Evolutionary conservation across 2,329 filamentous ascomycete genomes (phyloP), one percentile per base, ranked within the genome.

Genomic region (Monilinia aucupariae): DNA sequence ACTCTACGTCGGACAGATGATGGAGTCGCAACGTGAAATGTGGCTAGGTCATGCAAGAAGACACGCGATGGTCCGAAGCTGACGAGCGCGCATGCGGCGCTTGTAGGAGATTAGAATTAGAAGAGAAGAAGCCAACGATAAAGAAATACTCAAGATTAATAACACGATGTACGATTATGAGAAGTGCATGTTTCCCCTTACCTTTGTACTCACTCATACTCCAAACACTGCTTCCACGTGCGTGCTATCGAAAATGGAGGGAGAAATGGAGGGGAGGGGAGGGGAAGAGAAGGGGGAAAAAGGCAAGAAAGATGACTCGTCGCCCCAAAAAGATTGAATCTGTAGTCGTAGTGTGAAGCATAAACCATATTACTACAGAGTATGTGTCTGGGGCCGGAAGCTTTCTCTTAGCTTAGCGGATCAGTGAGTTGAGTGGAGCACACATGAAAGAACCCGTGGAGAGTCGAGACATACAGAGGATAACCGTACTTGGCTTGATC

Each of bases 11-110:
- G 43, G 60, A 62, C 60, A 58, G 60, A 62, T 58, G 45, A 58
- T 58, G 34, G 60, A 41, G 34, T 58, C 45, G 60, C 52, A 62
- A 62, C 52, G 60, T 62, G 60, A 56, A 52, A 62, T 58, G 45
- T 49, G 52, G 52, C 49, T 47, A 58, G 52, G 45, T 45, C 60
- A 62, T 56, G 52, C 60, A 58, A 47, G 60, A 48, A 62, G 41
- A 62, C 54, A 47, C 60, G 60, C 60, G 45, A 25, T 50, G 52
- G 30, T 22, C 52, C 34, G 22, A 43, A 30, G 52, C 45, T 48
- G 60, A 49, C 37, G 48, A 58, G 39, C 52, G 52, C 60, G 60
- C 52, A 62, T 62, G 58, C 30, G 34, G 60, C 60, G 60, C 52
- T 62, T 62, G 52, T 13, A 27, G 22, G 25, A 22, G 49, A 37